phyloP scores from a whole-genome alignment of 148 eudicot genomes.

The Cornus suecica region DNA sequence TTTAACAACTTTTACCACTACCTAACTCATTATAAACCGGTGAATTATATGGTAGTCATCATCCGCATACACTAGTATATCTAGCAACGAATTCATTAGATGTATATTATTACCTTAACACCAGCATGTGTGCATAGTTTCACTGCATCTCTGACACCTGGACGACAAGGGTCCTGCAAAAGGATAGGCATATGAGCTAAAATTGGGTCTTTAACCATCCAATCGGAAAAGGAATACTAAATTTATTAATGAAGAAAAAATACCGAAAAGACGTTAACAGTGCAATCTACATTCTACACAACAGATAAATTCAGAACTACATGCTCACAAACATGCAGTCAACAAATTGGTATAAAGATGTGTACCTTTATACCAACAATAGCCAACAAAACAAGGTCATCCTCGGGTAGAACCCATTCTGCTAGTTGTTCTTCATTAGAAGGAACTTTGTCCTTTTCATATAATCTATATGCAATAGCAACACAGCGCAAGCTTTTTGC shows the following conservation, averaged over 20 bases:
- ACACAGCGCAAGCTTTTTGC: slow-evolving; percentile 87
- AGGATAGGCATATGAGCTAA: slow-evolving; percentile 13
- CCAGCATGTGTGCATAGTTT: slow-evolving; percentile 71
- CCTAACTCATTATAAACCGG: neutral
- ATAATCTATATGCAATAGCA: slow-evolving; percentile 73
- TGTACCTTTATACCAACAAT: slow-evolving; percentile 87
- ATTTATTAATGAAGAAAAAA: neutral
- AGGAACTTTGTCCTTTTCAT: slow-evolving; percentile 53
- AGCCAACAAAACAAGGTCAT: slow-evolving; percentile 67
- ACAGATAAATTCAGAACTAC: neutral
- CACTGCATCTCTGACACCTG: slow-evolving; percentile 87
- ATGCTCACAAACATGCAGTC: neutral
- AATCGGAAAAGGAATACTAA: neutral
- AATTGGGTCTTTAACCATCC: neutral
- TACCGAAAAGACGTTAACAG: neutral
- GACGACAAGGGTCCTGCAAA: slow-evolving; percentile 90
- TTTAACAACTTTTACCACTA: neutral
- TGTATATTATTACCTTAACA: slow-evolving; percentile 53
- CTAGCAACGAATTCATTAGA: neutral
- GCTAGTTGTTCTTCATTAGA: slow-evolving; percentile 61
- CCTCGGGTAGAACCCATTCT: slow-evolving; percentile 72
- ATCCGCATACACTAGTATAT: neutral
- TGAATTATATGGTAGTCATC: neutral
- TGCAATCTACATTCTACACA: neutral
- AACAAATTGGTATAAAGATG: neutral